Base-by-base conservation (phyloP, 2,329 filamentous ascomycete genomes). In the Lecanicillium sp. region DNA sequence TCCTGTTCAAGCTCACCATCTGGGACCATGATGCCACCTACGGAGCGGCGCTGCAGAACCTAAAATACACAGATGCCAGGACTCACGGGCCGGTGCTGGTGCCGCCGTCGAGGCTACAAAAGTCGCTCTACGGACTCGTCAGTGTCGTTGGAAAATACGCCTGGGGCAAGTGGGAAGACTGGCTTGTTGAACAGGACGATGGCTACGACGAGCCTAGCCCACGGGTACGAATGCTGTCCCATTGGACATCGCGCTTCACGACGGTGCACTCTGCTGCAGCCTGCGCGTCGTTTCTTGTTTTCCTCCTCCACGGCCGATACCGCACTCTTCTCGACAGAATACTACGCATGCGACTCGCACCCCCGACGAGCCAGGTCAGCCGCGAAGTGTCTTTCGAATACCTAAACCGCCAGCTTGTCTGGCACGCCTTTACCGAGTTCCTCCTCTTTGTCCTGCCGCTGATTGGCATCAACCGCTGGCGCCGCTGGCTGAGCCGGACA, bases 401-500 rank as follows among this genome's bases (percentile, higher is more conserved):
- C 54, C 76, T 96, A 35, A 98, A 98, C 59, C 81, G 92, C 34
- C 92, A 98, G 63, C 78, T 98, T 9, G 92, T 98, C 28, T 98
- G 92, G 92, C 92, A 98, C 62, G 92, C 92, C n/a, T 95, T 98
- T 53, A 98, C 92, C 18, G 92, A 98, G 58, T 98, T 98, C 52
- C 70, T 98, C n/a, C 75, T 98, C 22, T 98, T 96, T 59, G 75
- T 96, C 14, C 71, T 98, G n/a, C 92, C 92, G 0, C 73, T 98
- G n/a, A 85, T 98, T 30, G 92, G 92, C 37, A 90, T 98, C 49
- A 83, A 85, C 53, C 78, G 88, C 48, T 98, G 92, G 92, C 78
- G 87, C 42, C 75, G 89, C 48, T 95, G 90, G 83, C 68, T 95
- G n/a, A 72, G 76, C 15, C 76, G 88, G 45, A 79, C 81, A n/a